Evolutionary conservation across 2,329 filamentous ascomycete genomes (phyloP).

Genomic region (Trichophyton benhamiae): DNA sequence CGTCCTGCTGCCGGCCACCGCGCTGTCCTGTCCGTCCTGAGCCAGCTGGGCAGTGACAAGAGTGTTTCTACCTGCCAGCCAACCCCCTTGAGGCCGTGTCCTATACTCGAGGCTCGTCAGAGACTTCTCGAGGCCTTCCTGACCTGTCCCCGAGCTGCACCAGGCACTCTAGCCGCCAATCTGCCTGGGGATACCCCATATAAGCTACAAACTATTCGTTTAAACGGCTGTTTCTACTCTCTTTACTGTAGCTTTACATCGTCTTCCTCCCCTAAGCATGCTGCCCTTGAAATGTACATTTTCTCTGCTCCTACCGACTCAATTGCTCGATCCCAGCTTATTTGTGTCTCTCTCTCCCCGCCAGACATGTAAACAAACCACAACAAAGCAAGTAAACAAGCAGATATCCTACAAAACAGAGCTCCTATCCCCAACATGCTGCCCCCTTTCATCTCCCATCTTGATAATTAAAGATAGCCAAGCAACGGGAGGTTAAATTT

Average conservation of each 20-base stretch:
- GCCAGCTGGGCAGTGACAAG: neutral
- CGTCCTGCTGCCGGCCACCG: neutral
- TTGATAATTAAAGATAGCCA: neutral
- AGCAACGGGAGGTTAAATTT: conserved; percentile 4
- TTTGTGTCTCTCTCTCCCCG: no score
- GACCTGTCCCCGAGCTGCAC: neutral
- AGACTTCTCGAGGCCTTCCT: neutral
- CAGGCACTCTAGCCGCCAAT: neutral
- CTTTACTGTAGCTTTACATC: neutral
- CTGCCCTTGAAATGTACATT: neutral
- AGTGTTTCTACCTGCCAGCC: neutral
- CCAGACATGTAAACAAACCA: neutral
- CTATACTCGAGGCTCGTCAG: neutral
- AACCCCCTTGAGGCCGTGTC: neutral
- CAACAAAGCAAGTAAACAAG: neutral
- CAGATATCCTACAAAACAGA: neutral
- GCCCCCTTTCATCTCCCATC: neutral
- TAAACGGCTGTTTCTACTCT: neutral
- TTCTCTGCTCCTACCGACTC: neutral
- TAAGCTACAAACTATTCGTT: neutral
- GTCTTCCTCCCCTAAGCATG: neutral
- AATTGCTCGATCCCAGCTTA: neutral
- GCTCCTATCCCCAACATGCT: neutral
- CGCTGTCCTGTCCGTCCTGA: neutral
- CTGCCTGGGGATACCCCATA: neutral